Base-by-base conservation (phyloP, 1,284 basidiomycete genomes). In the Exobasidium cylindrosporum region DNA sequence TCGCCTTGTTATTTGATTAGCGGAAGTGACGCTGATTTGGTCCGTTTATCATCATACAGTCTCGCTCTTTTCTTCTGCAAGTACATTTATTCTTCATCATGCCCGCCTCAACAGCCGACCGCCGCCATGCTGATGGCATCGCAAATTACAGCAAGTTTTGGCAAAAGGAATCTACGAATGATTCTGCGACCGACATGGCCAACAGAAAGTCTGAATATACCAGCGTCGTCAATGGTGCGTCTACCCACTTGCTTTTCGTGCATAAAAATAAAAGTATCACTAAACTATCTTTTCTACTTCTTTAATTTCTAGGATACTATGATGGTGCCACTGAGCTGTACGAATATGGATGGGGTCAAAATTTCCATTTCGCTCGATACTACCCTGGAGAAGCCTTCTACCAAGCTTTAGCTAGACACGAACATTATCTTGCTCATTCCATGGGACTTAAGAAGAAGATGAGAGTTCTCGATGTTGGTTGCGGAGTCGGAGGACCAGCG, bases 361-460 rank as follows among this genome's bases (percentile, higher is more conserved):
- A 89, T 52, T 98, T 98, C 87, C 95, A 98, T 83, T 98, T 98
- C 82, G 96, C 91, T 60, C 91, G 96, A 45, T 98, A 96, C 85
- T 93, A 91, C 87, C 89, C 89, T 82, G 96, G 95, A 68, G 96
- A 98, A 82, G 86, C 87, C 0, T 97, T 98, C 81, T 81, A 83
- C 66, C 85, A 86, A 78, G 85, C 85, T 53, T 83, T 98, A 61
- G 94, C 95, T 17, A 89, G 96, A 58, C 95, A 98, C 80, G 95
- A 99, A 83, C 95, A 99, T 83, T 98, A 95, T 83, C 91, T 99
- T 67, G 88, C 94, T 93, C 68, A 68, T 47, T 63, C 66, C 31
- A 79, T 79, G 78, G 45, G 57, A 23, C 67, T 79, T 60, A 87
- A 87, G 63, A 88, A 91, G 4, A 91, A 91, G 46, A 96, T 96